Evolutionary conservation across 1,139 yeast species (phyloP), one percentile per base, ranked within the genome.

Genomic region (Yamadazyma dendronema): DNA sequence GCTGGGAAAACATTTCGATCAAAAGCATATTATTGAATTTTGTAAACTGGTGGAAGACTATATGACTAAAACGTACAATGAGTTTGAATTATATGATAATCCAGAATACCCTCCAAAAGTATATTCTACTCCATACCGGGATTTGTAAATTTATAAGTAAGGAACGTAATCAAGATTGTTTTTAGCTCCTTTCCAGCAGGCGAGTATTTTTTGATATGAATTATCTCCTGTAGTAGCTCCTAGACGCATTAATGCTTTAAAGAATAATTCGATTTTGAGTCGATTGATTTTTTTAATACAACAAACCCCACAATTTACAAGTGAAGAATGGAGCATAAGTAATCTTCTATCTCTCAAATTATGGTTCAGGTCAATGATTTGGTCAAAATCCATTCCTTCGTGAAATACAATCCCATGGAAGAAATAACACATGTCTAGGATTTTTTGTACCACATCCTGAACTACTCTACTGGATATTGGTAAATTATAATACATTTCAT

Each of bases 61-160:
- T 44, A 52, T 64, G 34, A 49, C 49, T 11, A 55, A 55, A 23
- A 65, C 74, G 2, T 71, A 69, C 62, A 62, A 59, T 35, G 74
- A 72, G 44, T 70, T 72, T 65, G 69, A 65, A 53, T 33, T 35
- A 9, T 32, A 62, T 32, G 45, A 45, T n/a, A 62, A 57, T 19
- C 70, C 65, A 40, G 64, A 34, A n/a, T 42, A 42, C 26, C 54
- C 53, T 10, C 53, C 52, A 21, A 38, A 41, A 21, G 37, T 48
- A 7, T 49, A 44, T 31, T 42, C 49, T 14, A 40, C 42, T 28
- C 52, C 52, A 5, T 49, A 49, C 21, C 42, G 37, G 21, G 50
- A 47, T 21, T 32, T 37, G 12, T 37, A 21, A 13, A 28, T 19
- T 14, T 30, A 30, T 21, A 30, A 37, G 28, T 48, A 49, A 5